Percentiles rank a stretch among this genome's conserved stretches.
phyloP scores from a whole-genome alignment of 2,329 filamentous ascomycete species.

The Herpotrichia juniperi region DNA sequence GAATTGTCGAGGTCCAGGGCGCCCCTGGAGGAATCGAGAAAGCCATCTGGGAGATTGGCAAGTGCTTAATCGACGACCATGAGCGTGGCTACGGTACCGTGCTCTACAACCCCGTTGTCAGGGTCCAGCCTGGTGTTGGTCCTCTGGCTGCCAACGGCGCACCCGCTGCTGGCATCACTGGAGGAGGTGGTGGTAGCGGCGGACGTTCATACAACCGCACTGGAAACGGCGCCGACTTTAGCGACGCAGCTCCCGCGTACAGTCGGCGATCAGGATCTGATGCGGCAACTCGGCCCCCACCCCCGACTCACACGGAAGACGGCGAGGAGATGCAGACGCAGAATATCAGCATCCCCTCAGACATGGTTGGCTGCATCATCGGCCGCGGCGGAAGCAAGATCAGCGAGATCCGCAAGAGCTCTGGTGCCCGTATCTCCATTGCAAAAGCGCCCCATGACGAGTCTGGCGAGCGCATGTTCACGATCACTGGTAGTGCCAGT shows the following conservation, averaged over 20 bases:
- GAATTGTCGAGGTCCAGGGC: constrained; percentile 95
- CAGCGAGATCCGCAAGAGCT: constrained; percentile 96
- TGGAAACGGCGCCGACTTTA: constrained; percentile 97
- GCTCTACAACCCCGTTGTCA: constrained; percentile 94
- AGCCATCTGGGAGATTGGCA: constrained; percentile 98
- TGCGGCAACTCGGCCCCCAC: constrained; percentile 73
- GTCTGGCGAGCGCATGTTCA: constrained; percentile 99
- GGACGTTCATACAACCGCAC: constrained; percentile 81
- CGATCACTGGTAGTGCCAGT: constrained; percentile 92
- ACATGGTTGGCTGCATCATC: constrained; percentile 99
- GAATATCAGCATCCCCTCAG: constrained; percentile 98
- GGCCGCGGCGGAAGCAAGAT: constrained; percentile 95
- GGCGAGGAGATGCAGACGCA: constrained; percentile 98
- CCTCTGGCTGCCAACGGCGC: constrained; percentile 57
- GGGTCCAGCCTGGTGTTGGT: constrained; percentile 71
- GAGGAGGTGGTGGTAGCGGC: constrained; percentile 52
- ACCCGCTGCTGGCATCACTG: constrained; percentile 53
- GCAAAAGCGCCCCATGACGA: constrained; percentile 97
- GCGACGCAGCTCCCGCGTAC: constrained; percentile 75
- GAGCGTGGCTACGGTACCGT: constrained; percentile 96
- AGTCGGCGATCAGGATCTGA: constrained; percentile 85
- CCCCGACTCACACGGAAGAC: constrained; percentile 90
- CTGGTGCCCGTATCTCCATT: constrained; percentile 95
- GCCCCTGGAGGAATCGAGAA: constrained; percentile 94
- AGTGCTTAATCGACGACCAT: constrained; percentile 97